Base-by-base conservation (phyloP, 2,329 filamentous ascomycete genomes). In the Xylariaceae sp. region DNA sequence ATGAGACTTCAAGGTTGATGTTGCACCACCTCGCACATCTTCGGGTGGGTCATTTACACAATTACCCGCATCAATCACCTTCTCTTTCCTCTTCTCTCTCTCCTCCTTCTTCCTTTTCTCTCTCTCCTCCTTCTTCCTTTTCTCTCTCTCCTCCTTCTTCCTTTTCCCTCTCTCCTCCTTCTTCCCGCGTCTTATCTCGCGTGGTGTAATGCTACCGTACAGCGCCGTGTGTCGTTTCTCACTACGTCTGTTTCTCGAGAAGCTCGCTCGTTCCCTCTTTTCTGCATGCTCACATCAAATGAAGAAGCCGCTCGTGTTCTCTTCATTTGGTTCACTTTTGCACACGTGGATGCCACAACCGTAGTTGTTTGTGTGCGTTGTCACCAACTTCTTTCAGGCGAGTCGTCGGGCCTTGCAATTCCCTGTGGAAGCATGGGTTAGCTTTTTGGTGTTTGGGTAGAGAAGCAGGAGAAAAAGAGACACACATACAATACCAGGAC, bases 321-420 rank as follows among this genome's bases (percentile, higher is more conserved):
- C 73, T 55, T 65, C 62, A n/a, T 73, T 66, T 35, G 71, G 70
- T n/a, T 73, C 66, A 57, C 75, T 74, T 65, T 81, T 80, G 63
- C 82, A 86, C 2, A 75, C 78, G 60, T 81, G 83, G 71, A 85
- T 82, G 70, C 74, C 75, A 60, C 73, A 72, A n/a, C 80, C 80
- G 53, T 79, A 73, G 64, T 84, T 84, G 34, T 69, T 66, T 2
- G 75, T 74, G 50, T 79, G 74, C 65, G 80, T 82, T 63, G 76
- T 80, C 3, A 80, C 78, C 53, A 77, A 73, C 64, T 80, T 79
- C 47, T 78, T 76, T 3, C 76, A 70, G 2, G 82, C 80, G 3
- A 78, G 78, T 3, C 79, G 72, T 51, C 77, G 75, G 18, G 80
- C 80, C 35, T 69, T 72, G 65, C 82, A 85, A 58, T 84, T 78